Evolutionary conservation across 2,329 filamentous ascomycete species (phyloP).

Genomic region (Aspergillus pseudoglaucus): DNA sequence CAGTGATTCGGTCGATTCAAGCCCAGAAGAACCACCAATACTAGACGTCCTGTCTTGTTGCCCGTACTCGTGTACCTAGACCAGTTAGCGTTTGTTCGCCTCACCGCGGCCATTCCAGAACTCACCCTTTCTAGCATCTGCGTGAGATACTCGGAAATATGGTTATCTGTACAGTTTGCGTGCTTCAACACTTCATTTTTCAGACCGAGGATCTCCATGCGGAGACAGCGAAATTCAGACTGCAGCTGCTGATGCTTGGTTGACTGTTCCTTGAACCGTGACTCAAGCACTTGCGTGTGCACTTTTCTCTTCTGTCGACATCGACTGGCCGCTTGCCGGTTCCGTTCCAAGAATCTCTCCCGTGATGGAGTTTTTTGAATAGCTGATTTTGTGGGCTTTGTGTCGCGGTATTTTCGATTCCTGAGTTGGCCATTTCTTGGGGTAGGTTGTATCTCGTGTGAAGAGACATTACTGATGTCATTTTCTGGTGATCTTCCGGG

Average conservation of each 20-base stretch:
- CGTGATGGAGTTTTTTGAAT: conserved; percentile 14
- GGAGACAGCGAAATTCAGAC: conserved; percentile 28
- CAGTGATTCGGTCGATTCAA: too few relatives aligned
- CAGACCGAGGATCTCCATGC: conserved; percentile 30
- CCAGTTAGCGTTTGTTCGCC: too few relatives aligned
- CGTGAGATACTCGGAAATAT: conserved; percentile 29
- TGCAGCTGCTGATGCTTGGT: conserved; percentile 26
- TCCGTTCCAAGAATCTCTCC: conserved; percentile 51
- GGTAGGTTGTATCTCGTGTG: too few relatives aligned
- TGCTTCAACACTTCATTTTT: conserved; percentile 38
- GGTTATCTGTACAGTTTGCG: conserved; percentile 31
- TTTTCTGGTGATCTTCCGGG: conserved; percentile 29
- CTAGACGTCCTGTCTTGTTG: too few relatives aligned
- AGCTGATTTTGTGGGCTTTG: too few relatives aligned
- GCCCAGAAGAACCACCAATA: too few relatives aligned
- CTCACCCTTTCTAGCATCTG: conserved; percentile 31
- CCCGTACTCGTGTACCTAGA: too few relatives aligned
- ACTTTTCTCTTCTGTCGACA: conserved; percentile 59
- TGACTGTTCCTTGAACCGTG: conserved; percentile 28
- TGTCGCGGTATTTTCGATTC: too few relatives aligned
- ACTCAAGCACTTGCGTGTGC: conserved; percentile 47
- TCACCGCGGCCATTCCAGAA: too few relatives aligned
- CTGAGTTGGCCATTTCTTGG: too few relatives aligned
- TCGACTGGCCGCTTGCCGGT: conserved; percentile 54
- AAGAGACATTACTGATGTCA: too few relatives aligned